Evolutionary conservation across 305 asterid genomes (phyloP).

Genomic region (Striga hermonthica): DNA sequence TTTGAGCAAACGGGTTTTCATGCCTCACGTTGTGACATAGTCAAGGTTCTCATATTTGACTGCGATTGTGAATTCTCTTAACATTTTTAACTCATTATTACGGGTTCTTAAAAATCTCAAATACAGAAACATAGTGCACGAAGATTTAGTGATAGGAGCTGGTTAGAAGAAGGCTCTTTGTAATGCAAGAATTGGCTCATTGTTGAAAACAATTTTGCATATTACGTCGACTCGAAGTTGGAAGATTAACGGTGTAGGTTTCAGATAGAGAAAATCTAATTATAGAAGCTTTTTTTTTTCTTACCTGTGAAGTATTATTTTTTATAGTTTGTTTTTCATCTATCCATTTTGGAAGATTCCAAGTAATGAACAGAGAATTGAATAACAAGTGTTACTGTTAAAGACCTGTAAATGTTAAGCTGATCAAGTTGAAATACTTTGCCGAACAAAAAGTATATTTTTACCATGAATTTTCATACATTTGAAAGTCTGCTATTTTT

Average conservation of each 20-base stretch:
- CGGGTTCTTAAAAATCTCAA: constrained; percentile 16
- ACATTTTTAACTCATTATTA: constrained; percentile 7
- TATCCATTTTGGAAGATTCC: no score
- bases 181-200: no score
- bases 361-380: no score
- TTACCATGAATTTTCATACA: no score
- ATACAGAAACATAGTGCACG: constrained; percentile 16
- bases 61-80: background rate
- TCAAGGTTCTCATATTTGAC: background rate
- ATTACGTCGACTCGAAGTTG: no score
- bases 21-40: constrained; percentile 2
- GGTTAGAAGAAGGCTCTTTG: constrained; percentile 5
- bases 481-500: no score
- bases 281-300: constrained; percentile 21
- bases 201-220: no score
- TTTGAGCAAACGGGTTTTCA: background rate
- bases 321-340: background rate
- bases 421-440: no score
- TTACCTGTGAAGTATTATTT: constrained; percentile 6
- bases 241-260: constrained; percentile 16
- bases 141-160: constrained; percentile 19
- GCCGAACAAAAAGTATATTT: no score
- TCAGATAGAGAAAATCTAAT: background rate
- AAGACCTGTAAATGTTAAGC: no score
- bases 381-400: no score